Percentiles rank a stretch among this genome's conserved stretches.
Conservation (phyloP, 2,329 filamentous ascomycete genomes). For the Xylariomycetidae sp. region DNA sequence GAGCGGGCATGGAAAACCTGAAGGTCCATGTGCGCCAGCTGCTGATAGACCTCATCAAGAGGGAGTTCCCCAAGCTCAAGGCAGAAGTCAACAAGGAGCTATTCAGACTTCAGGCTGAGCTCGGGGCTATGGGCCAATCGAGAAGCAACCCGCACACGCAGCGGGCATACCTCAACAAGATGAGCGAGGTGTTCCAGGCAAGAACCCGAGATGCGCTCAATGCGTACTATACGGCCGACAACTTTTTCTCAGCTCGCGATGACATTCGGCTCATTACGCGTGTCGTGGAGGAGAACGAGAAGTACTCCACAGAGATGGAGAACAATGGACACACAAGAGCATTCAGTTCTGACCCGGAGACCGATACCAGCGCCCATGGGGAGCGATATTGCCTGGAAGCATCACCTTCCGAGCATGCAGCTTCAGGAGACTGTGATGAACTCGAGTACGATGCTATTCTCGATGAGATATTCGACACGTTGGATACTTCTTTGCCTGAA, state of each 20-base stretch:
- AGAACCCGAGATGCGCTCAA: conserved; percentile 17
- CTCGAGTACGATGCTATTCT: conserved; percentile 19
- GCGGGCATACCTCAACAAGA: conserved; percentile 20
- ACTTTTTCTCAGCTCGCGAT: conserved; percentile 12
- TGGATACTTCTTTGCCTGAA: conserved; percentile 13
- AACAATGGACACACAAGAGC: conserved; percentile 21
- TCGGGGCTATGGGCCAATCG: conserved; percentile 18
- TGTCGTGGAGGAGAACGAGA: conserved; percentile 19
- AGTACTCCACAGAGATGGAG: conserved; percentile 15
- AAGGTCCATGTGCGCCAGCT: conserved; percentile 30
- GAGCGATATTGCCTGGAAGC: too few species aligned
- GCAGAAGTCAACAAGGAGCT: conserved; percentile 16
- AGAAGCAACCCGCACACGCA: conserved; percentile 18
- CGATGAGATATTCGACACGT: conserved; percentile 21
- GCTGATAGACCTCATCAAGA: conserved; percentile 34
- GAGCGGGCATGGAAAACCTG: conserved; percentile 26
- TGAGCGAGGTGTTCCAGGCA: conserved; percentile 24
- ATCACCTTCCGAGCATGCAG: too few species aligned
- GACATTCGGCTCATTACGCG: conserved; percentile 25
- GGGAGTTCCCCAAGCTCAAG: conserved; percentile 24
- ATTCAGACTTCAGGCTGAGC: conserved; percentile 2
- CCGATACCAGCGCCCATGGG: too few species aligned
- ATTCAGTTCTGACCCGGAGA: conserved; percentile 2
- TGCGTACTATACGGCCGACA: conserved; percentile 17
- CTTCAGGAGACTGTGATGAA: too few species aligned